Base-by-base conservation (phyloP, 495 filamentous ascomycete species). In the Cercophora sp. region DNA sequence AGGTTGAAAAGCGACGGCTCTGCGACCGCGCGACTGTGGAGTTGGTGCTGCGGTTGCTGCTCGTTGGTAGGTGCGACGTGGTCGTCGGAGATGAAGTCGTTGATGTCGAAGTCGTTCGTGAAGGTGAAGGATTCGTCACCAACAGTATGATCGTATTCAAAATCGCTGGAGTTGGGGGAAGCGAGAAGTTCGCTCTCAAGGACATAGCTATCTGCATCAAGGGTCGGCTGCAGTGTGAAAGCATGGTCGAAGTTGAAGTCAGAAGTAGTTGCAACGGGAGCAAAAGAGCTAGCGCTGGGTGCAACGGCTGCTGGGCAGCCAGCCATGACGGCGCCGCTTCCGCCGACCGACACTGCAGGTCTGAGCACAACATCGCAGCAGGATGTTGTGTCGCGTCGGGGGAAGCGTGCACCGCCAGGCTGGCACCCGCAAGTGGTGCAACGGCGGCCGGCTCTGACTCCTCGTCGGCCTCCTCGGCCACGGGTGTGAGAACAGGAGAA, bases 351-450 rank as follows among this genome's bases (percentile, higher is more conserved):
- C 93, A 98, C 93, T 86, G 93, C 93, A 96, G 93, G 93, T 92
- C 93, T 37, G 43, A 45, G 79, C 89, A 96, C 92, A 96, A 95
- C 91, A 96, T 84, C 90, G 80, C 92, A 79, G 93, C 93, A 96
- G 93, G 89, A 96, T 95, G 92, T 96, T 95, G 92, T 96, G 91
- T 91, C 93, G 80, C 72, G 79, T 93, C 88, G 81, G 86, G 77
- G 75, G 86, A 85, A 78, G 80, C 78, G 71, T 78, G 79, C 50
- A 48, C 53, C 25, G 69, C 67, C 60, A 66, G 46, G 42, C 68
- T 43, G 43, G 59, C 48, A 22, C 57, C 57, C 29, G 57, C 58
- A 54, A 55, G 54, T 32, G 59, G 52, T 6, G 63, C 31, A 43
- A 63, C 57, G 26, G 56, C 60, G 2, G 48, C 26, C 32, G 39